A percentile compares a stretch with the other conserved stretches of the same genome.
phyloP scores from a whole-genome alignment of 805 yeast genomes.

The Candida orba region DNA sequence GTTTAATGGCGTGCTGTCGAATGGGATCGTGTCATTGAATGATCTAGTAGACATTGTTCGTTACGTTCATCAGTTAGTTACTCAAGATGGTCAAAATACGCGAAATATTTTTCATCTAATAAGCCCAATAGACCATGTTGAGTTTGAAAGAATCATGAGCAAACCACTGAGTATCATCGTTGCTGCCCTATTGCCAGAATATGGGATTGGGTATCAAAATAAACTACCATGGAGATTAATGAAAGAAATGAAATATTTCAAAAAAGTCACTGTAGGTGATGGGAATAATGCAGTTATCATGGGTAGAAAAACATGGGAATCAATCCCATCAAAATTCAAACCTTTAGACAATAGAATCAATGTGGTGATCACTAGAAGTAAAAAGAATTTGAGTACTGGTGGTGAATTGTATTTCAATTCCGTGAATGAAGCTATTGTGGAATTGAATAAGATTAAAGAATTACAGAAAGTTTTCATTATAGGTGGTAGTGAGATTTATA shows the following conservation, averaged over 20 bases:
- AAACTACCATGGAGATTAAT: conserved; percentile 81
- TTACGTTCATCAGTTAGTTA: too few relatives aligned
- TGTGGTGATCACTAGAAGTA: conserved; percentile 58
- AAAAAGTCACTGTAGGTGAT: conserved; percentile 53
- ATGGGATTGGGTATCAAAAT: conserved; percentile 83
- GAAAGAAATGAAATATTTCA: conserved; percentile 81
- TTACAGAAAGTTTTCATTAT: conserved; percentile 69
- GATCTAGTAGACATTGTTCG: neutral
- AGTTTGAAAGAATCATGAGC: too few relatives aligned
- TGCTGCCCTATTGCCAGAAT: conserved; percentile 73
- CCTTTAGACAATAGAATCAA: conserved; percentile 76
- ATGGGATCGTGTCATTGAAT: conserved; percentile 8
- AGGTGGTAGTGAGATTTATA: conserved; percentile 90
- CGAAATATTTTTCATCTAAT: too few relatives aligned
- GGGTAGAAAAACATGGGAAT: conserved; percentile 97
- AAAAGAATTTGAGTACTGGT: conserved; percentile 6
- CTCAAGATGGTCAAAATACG: too few relatives aligned
- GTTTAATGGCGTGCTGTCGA: conserved; percentile 11
- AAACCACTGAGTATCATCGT: conserved; percentile 43
- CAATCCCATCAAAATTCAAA: conserved; percentile 77
- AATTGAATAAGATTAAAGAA: conserved; percentile 20
- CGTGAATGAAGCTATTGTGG: conserved; percentile 35
- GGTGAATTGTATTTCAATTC: conserved; percentile 33
- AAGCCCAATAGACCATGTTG: too few relatives aligned
- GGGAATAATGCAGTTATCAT: conserved; percentile 73